A percentile compares a stretch with the other conserved stretches of the same genome.
These are phyloP conservation scores for Mycena venus DNA, from an alignment of 768 basidiomycete species.

Conservation along the genomic window DNA sequence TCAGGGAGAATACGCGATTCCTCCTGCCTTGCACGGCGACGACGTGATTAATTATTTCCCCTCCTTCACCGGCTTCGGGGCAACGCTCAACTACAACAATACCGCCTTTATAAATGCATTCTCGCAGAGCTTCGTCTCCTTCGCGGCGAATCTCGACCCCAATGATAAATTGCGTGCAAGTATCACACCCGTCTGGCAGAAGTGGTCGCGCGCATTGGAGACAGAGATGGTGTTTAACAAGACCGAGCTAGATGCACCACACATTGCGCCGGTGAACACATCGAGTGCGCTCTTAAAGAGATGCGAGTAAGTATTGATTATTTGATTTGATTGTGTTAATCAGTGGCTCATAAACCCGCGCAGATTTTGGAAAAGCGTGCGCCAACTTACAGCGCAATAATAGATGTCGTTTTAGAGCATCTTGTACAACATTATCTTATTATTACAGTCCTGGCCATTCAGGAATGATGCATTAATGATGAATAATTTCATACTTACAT, in stretches of 20 bases:
- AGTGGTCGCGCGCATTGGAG: neutral
- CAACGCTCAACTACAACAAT: conserved; percentile 3
- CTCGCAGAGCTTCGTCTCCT: conserved; percentile 37
- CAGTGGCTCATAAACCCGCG: neutral
- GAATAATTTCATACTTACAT: no score
- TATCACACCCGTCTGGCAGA: conserved; percentile 28
- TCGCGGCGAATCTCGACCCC: conserved; percentile 33
- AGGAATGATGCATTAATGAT: no score
- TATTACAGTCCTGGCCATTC: no score
- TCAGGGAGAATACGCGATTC: neutral
- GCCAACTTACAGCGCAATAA: neutral
- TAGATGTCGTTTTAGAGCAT: no score
- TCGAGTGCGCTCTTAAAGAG: conserved; percentile 33
- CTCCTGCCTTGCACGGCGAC: neutral
- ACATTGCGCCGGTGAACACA: conserved; percentile 24
- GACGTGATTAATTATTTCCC: conserved; percentile 6
- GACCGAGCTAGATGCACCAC: conserved; percentile 2
- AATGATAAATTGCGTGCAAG: conserved; percentile 36
- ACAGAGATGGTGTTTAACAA: conserved; percentile 45
- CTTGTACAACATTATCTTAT: no score
- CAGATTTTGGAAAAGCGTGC: neutral
- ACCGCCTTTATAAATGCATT: conserved; percentile 44
- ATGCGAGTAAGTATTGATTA: conserved; percentile 34
- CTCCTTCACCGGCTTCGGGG: neutral
- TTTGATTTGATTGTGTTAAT: neutral